phyloP scores from a whole-genome alignment of 768 basidiomycete species.

The Podaxis sp. region DNA sequence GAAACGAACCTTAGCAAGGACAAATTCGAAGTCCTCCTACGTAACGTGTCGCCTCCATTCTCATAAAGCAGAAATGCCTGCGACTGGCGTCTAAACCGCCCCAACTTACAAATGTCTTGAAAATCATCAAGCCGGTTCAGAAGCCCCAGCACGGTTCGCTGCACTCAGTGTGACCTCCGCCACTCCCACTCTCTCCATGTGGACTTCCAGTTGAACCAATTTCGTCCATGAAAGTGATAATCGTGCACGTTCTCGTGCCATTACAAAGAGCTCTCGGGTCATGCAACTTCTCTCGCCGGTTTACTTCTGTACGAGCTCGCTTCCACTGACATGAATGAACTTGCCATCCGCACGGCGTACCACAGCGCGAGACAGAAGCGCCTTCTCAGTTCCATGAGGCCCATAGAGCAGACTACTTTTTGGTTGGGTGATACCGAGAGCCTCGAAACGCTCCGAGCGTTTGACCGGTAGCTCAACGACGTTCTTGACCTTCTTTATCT shows the following conservation, averaged over 20 bases:
- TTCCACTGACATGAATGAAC: conserved; percentile 94
- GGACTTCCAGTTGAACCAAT: conserved; percentile 97
- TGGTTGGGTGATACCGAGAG: conserved; percentile 94
- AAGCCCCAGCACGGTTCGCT: conserved; percentile 88
- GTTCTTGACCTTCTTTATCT: conserved; percentile 94
- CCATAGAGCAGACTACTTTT: conserved; percentile 96
- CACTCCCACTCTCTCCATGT: conserved; percentile 90
- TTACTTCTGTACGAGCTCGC: conserved; percentile 96
- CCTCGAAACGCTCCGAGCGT: conserved; percentile 95
- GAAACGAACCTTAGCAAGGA: conserved; percentile 80
- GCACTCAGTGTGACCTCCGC: conserved; percentile 85
- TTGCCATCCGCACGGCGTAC: conserved; percentile 98
- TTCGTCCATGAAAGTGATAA: conserved; percentile 99
- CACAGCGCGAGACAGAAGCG: conserved; percentile 89
- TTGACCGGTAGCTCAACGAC: conserved; percentile 98
- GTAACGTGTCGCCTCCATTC: conserved; percentile 97
- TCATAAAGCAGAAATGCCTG: conserved; percentile 94
- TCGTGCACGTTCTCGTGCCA: conserved; percentile 96
- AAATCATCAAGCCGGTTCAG: conserved; percentile 86
- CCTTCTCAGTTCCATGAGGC: conserved; percentile 96
- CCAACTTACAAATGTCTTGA: conserved; percentile 62
- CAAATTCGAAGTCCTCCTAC: conserved; percentile 97
- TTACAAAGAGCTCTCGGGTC: conserved; percentile 97
- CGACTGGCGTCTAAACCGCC: conserved; percentile 3
- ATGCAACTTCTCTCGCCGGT: conserved; percentile 96